A percentile compares a stretch with the other conserved stretches of the same genome.
Evolutionary conservation across 768 basidiomycete genomes (phyloP).

Genomic region (Suillus subalutaceus): DNA sequence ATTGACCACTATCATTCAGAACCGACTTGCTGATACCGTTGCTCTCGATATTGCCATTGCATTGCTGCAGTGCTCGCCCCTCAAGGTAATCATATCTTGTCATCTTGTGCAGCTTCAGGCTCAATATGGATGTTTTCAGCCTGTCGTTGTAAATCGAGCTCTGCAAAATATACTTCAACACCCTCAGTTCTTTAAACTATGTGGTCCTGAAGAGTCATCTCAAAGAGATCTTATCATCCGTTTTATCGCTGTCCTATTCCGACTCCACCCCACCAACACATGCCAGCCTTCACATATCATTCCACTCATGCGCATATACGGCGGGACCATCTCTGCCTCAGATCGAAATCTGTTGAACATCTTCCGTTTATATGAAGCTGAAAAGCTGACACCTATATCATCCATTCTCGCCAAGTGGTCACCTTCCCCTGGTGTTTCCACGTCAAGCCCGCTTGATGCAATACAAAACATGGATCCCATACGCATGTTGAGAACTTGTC

Average conservation of each 20-base stretch:
- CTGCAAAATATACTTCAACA: slow-evolving; percentile 79
- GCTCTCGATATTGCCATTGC: slow-evolving; percentile 48
- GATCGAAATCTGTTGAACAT: slow-evolving; percentile 75
- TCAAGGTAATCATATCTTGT: slow-evolving; percentile 59
- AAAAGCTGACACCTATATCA: slow-evolving; percentile 66
- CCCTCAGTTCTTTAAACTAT: slow-evolving; percentile 57
- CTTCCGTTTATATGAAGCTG: slow-evolving; percentile 76
- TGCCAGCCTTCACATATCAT: slow-evolving; percentile 86
- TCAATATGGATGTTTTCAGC: slow-evolving; percentile 40
- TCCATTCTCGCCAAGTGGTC: slow-evolving; percentile 73
- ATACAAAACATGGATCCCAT: slow-evolving; percentile 71
- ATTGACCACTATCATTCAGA: slow-evolving; percentile 62
- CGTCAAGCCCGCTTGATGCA: slow-evolving; percentile 60
- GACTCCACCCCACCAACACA: slow-evolving; percentile 76
- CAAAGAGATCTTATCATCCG: slow-evolving; percentile 51
- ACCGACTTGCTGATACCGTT: slow-evolving; percentile 48
- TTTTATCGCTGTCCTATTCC: slow-evolving; percentile 70
- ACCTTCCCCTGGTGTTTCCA: slow-evolving; percentile 42
- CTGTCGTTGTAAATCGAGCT: slow-evolving; percentile 70
- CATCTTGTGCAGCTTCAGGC: neutral
- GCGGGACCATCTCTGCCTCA: slow-evolving; percentile 64
- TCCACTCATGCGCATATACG: slow-evolving; percentile 74
- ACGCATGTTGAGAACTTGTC: slow-evolving; percentile 69
- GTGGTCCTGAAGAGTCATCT: slow-evolving; percentile 27
- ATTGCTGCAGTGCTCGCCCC: slow-evolving; percentile 41